Evolutionary conservation across 2,329 filamentous ascomycete genomes (phyloP), one percentile per base, ranked within the genome.

Genomic region (Microdochium bolleyi): DNA sequence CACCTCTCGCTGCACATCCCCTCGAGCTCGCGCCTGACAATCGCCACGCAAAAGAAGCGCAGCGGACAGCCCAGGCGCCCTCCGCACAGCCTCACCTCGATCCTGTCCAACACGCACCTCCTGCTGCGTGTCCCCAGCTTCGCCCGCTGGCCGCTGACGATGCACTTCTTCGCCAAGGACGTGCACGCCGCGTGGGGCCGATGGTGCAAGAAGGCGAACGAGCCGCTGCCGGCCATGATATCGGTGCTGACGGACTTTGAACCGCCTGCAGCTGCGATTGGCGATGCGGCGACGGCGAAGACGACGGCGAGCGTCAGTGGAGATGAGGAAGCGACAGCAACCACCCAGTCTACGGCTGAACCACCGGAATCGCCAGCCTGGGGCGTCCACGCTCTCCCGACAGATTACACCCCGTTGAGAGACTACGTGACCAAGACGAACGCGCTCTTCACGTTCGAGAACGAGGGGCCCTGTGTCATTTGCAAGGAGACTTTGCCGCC

Each of bases 61-160:
- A 79, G 74, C 32, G 77, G 79, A 11, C 78, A 74, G 16, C 79
- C 81, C 3, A 78, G 73, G 48, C 75, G 82, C 27, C 84, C 86
- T 8, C 67, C 71, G 2, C 74, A 78, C 27, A 86, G 78, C 16
- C 66, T 96, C 48, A 77, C 73, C 24, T 87, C 87, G 3, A 78
- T 89, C 38, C 67, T 97, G 25, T 85, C 86, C 2, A 94, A 95
- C 61, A 68, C 97, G 24, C 88, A 96, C 65, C 74, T 94, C 2
- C 75, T 99, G 1, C 76, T 95, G 1, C 79, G 87, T 1, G 88
- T 91, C 2, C 79, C 82, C 2, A 94, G 89, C 66, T 97, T 97
- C 65, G 73, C 76, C 16, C 75, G 84, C 48, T 96, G 91, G 92
- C 92, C 92, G 21, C 73, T 99, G 51, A 80, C 80, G 51, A 65